A percentile compares a stretch with the other conserved stretches of the same genome.
phyloP scores from a whole-genome alignment of 2,329 filamentous ascomycete species.

The Trichoderma atroviride region DNA sequence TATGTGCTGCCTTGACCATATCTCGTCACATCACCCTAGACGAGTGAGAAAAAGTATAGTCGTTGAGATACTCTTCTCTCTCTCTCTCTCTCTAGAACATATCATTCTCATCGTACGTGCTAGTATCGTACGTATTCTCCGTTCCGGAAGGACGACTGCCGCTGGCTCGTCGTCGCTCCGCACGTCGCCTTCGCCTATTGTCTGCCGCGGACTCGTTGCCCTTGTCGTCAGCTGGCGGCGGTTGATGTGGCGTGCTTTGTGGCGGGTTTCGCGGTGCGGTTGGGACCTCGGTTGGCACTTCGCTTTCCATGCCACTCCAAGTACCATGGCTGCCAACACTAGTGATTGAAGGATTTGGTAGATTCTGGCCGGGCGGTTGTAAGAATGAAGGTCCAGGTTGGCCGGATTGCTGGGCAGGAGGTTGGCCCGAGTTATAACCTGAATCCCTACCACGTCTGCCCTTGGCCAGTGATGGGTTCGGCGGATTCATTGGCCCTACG shows the following conservation, averaged over 20 bases:
- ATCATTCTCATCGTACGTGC: constrained; percentile 30
- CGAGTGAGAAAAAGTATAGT: neutral
- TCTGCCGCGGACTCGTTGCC: constrained; percentile 45
- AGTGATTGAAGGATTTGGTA: constrained; percentile 48
- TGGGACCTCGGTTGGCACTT: neutral
- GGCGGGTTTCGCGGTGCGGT: neutral
- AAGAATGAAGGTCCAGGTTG: constrained; percentile 44
- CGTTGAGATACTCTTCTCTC: neutral
- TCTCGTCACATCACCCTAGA: too few species aligned
- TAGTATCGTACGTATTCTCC: constrained; percentile 45
- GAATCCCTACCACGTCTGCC: constrained; percentile 59
- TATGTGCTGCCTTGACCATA: neutral
- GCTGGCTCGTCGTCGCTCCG: constrained; percentile 54
- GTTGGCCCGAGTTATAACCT: constrained; percentile 61
- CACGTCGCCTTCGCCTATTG: constrained; percentile 57
- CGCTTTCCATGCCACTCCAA: constrained; percentile 54
- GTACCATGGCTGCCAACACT: constrained; percentile 55
- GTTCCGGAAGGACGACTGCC: constrained; percentile 39
- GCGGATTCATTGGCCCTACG: constrained; percentile 54
- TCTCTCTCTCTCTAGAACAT: constrained; percentile 21
- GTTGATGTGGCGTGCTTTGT: neutral
- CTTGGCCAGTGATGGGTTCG: constrained; percentile 59
- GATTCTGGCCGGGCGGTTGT: constrained; percentile 33
- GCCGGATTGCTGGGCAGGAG: constrained; percentile 29
- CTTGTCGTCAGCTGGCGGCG: constrained; percentile 31